These are phyloP conservation scores for Capsicum baccatum DNA, from an alignment of 257 asterid genomes.

Conservation along the genomic window DNA sequence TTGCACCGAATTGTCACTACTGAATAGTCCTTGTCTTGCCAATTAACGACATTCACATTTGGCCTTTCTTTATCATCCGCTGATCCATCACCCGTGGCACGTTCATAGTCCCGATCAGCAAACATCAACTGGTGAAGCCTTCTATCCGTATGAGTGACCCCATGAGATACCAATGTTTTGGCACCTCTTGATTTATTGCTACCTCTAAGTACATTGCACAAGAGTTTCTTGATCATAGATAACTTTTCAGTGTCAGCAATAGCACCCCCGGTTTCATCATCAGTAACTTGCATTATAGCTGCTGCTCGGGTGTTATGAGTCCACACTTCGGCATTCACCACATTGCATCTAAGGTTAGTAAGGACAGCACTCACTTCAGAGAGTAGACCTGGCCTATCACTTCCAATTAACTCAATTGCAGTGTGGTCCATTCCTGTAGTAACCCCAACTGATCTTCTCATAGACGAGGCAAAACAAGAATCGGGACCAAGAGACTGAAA, in stretches of 20 bases:
- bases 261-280: conserved; percentile 67
- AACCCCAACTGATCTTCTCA: conserved; percentile 89
- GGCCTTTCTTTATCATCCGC: conserved; percentile 69
- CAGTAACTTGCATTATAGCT: conserved; percentile 91
- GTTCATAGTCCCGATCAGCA: conserved; percentile 86
- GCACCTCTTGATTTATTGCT: conserved; percentile 78
- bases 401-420: conserved; percentile 83
- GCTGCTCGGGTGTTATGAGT: conserved; percentile 98
- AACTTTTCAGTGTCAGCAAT: conserved; percentile 66
- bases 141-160: conserved; percentile 73
- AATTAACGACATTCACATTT: conserved; percentile 74
- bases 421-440: conserved; percentile 74
- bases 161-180: conserved; percentile 73
- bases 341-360: conserved; percentile 86
- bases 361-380: conserved; percentile 98
- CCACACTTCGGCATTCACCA: conserved; percentile 96
- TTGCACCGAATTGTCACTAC: conserved; percentile 85
- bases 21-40: conserved; percentile 90
- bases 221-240: conserved; percentile 61
- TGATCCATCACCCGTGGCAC: conserved; percentile 43
- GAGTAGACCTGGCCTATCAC: conserved; percentile 94
- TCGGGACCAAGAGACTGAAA: conserved; percentile 96
- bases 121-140: conserved; percentile 98
- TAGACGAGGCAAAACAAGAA: conserved; percentile 92
- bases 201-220: conserved; percentile 82